Evolutionary conservation across 202 grass and related monocot genomes (phyloP), one percentile per base, ranked within the genome.

Genomic region (Panicum virgatum): DNA sequence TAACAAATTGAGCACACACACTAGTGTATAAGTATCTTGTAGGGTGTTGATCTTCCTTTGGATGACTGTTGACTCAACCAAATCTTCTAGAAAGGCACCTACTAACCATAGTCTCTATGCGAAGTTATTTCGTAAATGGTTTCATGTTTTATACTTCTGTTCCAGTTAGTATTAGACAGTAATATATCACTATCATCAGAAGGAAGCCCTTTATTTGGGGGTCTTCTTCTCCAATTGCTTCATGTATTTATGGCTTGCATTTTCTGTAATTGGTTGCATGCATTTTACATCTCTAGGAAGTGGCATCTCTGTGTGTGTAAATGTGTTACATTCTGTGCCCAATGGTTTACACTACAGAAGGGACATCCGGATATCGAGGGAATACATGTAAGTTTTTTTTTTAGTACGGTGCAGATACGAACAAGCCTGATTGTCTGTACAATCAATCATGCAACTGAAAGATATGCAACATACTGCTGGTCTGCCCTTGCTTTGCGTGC

Each of bases 31-130:
- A 23, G 53, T 38, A 72, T 87, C 46, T 73, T n/a, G 25, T 54
- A 79, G 39, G 61, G 12, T 60, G 76, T 76, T 63, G 68, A 69
- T 88, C 27, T 53, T 76, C 62, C 7, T 23, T 62, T 64, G 82
- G 42, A 73, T 85, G 78, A 72, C 78, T 77, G 42, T 82, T 6
- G 23, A 10, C 45, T 34, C 18, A 26, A 85, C 48, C 58, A 72
- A 16, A 85, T 78, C 66, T 60, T 82, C 40, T 57, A 60, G 66
- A 85, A 85, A 77, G 57, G 29, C 9, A 77, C 54, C 22, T 71
- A 29, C 37, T 39, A 58, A 64, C 71, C 57, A 42, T 73, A 82
- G 53, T 13, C 12, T 66, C 82, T 66, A n/a, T n/a, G n/a, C n/a
- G n/a, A n/a, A n/a, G n/a, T n/a, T n/a, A n/a, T n/a, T n/a, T n/a